Evolutionary conservation across 306 rosid genomes (phyloP).

Genomic region (Hippophae gyantsensis): DNA sequence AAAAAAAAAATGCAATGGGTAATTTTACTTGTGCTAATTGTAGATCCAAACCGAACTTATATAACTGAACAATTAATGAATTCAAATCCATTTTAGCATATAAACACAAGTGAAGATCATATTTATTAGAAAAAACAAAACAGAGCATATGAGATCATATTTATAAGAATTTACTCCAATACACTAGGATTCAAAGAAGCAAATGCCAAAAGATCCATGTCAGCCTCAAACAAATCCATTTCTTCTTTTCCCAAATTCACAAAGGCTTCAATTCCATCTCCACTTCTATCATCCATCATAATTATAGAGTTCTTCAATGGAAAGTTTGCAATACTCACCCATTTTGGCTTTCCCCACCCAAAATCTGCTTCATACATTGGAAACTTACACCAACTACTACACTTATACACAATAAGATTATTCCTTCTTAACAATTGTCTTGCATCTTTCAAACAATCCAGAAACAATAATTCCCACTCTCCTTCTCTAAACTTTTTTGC

Average conservation of each 20-base stretch:
- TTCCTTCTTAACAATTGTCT: neutral
- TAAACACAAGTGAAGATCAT: too few species aligned
- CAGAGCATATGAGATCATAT: constrained; percentile 13
- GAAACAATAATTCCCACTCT: neutral
- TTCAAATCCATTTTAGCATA: too few species aligned
- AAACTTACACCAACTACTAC: constrained; percentile 32
- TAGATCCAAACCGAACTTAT: too few species aligned
- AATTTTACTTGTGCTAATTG: too few species aligned
- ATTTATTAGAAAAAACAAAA: neutral
- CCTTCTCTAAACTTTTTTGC: constrained; percentile 10
- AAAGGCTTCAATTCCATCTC: constrained; percentile 39
- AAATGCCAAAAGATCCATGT: constrained; percentile 16
- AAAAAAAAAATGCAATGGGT: too few species aligned
- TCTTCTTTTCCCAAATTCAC: constrained; percentile 30
- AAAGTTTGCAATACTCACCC: constrained; percentile 21
- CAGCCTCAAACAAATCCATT: constrained; percentile 25
- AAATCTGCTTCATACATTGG: constrained; percentile 30
- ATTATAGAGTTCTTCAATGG: constrained; percentile 7
- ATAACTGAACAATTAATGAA: too few species aligned
- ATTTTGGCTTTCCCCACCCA: constrained; percentile 46
- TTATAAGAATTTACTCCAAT: neutral
- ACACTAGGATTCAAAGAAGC: constrained; percentile 15
- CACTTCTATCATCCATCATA: constrained; percentile 34
- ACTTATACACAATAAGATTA: neutral
- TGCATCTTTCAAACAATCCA: constrained; percentile 3